A percentile compares a stretch with the other conserved stretches of the same genome.
These are phyloP conservation scores for Sambucus nigra DNA, from an alignment of 129 eudicot species.

Conservation along the genomic window DNA sequence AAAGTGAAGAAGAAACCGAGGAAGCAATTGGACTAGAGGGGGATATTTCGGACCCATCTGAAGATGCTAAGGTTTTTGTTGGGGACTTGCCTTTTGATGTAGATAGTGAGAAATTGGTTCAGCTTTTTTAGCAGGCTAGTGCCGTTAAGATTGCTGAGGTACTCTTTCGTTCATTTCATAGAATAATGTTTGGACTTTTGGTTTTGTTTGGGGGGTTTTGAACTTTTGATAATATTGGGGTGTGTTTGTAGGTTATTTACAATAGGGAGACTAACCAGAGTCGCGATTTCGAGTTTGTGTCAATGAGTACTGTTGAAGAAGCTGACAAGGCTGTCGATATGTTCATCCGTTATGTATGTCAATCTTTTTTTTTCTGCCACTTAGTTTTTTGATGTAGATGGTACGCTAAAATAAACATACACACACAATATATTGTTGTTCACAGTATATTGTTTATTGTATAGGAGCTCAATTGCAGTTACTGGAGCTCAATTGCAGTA, in stretches of 20 bases:
- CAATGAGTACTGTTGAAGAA: constrained; percentile 83
- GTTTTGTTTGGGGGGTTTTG: too few species aligned
- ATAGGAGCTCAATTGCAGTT: too few species aligned
- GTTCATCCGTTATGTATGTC: constrained; percentile 56
- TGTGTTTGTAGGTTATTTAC: constrained; percentile 53
- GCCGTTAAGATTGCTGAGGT: constrained; percentile 84
- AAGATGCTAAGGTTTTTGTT: constrained; percentile 69
- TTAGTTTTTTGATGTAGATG: neutral
- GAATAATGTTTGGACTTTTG: neutral
- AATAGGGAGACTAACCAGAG: constrained; percentile 73
- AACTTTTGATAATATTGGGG: neutral
- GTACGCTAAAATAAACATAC: too few species aligned
- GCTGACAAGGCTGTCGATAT: constrained; percentile 73
- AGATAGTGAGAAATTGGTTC: constrained; percentile 68
- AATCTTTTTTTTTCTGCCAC: neutral
- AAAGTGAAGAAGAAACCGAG: constrained; percentile 32
- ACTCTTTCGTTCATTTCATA: neutral
- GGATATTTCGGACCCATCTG: too few species aligned
- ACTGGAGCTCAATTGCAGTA: too few species aligned
- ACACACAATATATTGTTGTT: too few species aligned
- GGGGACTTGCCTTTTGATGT: constrained; percentile 82
- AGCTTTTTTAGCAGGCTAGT: constrained; percentile 72
- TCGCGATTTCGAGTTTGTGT: constrained; percentile 80
- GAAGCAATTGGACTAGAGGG: constrained; percentile 13
- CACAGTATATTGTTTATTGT: too few species aligned